These are phyloP conservation scores for Eucalyptus curtisii DNA, from an alignment of 345 rosid genomes.

Conservation along the genomic window DNA sequence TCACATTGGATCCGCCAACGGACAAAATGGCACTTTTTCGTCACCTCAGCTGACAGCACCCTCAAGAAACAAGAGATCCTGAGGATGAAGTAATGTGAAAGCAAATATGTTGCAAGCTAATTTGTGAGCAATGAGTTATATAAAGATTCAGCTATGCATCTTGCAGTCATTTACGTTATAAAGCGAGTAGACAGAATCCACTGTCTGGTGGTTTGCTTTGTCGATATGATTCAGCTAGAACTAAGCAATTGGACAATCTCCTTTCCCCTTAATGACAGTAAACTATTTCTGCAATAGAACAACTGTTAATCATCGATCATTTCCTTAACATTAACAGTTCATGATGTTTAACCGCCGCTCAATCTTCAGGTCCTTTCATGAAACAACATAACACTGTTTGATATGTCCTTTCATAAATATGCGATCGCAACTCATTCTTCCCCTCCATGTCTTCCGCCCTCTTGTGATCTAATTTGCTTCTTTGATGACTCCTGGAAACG, in stretches of 20 bases:
- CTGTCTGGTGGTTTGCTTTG: neutral
- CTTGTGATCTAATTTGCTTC: neutral
- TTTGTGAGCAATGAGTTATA: neutral
- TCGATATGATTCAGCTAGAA: neutral
- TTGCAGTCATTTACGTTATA: neutral
- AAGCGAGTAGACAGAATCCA: neutral
- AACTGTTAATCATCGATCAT: neutral
- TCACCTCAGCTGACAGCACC: neutral
- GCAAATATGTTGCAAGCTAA: neutral
- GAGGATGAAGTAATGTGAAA: neutral
- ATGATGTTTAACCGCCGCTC: accelerated
- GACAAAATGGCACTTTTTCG: neutral
- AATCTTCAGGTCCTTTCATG: neutral
- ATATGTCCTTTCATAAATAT: neutral
- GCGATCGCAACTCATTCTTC: neutral
- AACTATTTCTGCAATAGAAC: neutral
- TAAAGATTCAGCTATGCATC: neutral
- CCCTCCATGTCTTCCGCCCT: neutral
- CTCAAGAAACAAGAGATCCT: neutral
- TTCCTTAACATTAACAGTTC: neutral
- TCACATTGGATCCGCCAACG: neutral
- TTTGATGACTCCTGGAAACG: neutral
- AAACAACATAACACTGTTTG: neutral
- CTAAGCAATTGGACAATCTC: neutral
- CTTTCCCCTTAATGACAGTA: neutral